Evolutionary conservation across 2,329 filamentous ascomycete species (phyloP).

Genomic region (Verticillium tricorpus): DNA sequence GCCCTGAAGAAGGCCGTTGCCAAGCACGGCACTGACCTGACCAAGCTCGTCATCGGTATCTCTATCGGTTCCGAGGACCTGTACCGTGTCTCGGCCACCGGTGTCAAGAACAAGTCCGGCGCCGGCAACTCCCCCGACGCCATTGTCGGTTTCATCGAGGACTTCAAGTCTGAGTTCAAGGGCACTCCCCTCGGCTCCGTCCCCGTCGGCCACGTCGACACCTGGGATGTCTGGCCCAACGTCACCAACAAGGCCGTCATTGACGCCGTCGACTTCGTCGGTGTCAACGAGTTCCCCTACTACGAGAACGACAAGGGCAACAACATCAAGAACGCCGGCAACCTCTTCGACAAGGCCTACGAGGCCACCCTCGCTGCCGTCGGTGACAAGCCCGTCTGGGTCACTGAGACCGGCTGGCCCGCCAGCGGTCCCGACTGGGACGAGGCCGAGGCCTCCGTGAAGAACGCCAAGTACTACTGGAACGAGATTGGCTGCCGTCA

Average conservation of each 20-base stretch:
- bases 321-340: conserved; percentile 47
- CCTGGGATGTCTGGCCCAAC: conserved; percentile 61
- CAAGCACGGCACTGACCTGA: conserved; percentile 44
- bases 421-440: conserved; percentile 48
- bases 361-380: conserved; percentile 39
- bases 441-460: conserved; percentile 46
- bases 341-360: conserved; percentile 50
- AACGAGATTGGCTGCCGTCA: conserved; percentile 53
- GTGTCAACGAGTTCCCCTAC: conserved; percentile 63
- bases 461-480: conserved; percentile 63
- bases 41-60: conserved; percentile 58
- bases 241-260: conserved; percentile 55
- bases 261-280: conserved; percentile 59
- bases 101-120: conserved; percentile 58
- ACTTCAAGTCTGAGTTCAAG: conserved; percentile 56
- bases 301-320: conserved; percentile 55
- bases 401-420: conserved; percentile 66
- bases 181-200: conserved; percentile 36
- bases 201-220: conserved; percentile 64
- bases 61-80: conserved; percentile 65
- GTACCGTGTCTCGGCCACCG: conserved; percentile 58
- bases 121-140: conserved; percentile 54
- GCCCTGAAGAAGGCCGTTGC: conserved; percentile 54
- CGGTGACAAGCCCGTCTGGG: conserved; percentile 51
- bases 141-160: conserved; percentile 61